phyloP scores from a whole-genome alignment of 805 yeast genomes.

The Blastobotrys attinorum region DNA sequence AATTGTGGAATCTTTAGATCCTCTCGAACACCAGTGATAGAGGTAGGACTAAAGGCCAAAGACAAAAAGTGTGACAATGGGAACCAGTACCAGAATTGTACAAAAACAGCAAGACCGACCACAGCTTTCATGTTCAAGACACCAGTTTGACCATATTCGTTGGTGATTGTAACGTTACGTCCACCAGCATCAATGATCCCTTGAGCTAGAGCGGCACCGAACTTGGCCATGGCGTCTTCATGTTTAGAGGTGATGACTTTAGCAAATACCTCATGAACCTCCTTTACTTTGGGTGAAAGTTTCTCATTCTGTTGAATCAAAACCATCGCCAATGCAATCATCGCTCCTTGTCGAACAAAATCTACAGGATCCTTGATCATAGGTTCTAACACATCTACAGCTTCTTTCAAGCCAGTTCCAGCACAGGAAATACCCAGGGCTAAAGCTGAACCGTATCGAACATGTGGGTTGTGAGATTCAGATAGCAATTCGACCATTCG shows the following conservation, averaged over 20 bases:
- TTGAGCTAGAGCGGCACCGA: constrained; percentile 94
- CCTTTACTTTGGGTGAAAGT: constrained; percentile 69
- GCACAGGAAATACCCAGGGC: constrained; percentile 97
- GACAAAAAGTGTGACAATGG: constrained; percentile 91
- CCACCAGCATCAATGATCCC: constrained; percentile 99
- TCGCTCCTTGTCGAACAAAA: constrained; percentile 96
- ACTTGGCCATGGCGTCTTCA: constrained; percentile 94
- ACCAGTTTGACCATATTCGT: constrained; percentile 80
- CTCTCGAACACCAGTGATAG: constrained; percentile 75
- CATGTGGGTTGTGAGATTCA: constrained; percentile 95
- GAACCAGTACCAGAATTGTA: constrained; percentile 98
- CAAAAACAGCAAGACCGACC: constrained; percentile 82
- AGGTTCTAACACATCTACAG: constrained; percentile 88
- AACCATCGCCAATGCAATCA: constrained; percentile 86
- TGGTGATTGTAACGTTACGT: constrained; percentile 86
- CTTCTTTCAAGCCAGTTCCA: constrained; percentile 81
- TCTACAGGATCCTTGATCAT: constrained; percentile 90
- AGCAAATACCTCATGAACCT: constrained; percentile 65
- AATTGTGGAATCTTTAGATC: constrained; percentile 85
- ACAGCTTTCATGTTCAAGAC: constrained; percentile 85
- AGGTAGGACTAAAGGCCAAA: constrained; percentile 86
- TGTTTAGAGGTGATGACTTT: constrained; percentile 77
- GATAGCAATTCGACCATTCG: constrained; percentile 87
- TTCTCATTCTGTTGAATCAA: constrained; percentile 81
- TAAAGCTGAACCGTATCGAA: constrained; percentile 95